Evolutionary conservation across 2,329 filamentous ascomycete species (phyloP), one percentile per base, ranked within the genome.

Genomic region (Rugonectria rugulosa): DNA sequence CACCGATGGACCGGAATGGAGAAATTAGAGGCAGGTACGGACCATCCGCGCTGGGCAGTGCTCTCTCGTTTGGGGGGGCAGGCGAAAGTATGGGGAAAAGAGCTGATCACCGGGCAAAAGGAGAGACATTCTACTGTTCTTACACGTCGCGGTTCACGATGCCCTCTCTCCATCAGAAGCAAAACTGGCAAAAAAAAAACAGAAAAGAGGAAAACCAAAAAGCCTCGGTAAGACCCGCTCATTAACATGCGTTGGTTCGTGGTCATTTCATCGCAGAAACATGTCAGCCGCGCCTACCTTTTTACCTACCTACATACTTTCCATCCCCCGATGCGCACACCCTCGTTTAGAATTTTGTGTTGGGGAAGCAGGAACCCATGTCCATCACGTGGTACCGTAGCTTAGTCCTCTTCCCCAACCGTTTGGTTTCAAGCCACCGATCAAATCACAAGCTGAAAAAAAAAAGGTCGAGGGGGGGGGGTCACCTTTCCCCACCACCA

Each of bases 321-420:
- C 31, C 31, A 14, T 34, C 5, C 31, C 24, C 11, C 6, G n/a
- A 5, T 38, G 32, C 44, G 11, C 32, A 23, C 4, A 34, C 44
- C 27, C 17, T 34, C 34, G 12, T 26, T 27, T 15, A 14, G 15
- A 32, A 32, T 49, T 49, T 49, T 61, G 56, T 50, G 59, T 59
- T 61, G 56, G 59, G 59, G 55, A 53, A 43, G 17, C 20, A 31
- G 26, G 36, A 31, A 53, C 40, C 42, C 54, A 32, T 50, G 38
- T 31, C 44, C 43, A 59, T 61, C 59, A 61, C 59, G 59, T 61
- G 59, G 59, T 32, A 27, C 24, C 20, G 42, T 50, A n/a, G 26
- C 21, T 50, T 54, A 41, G 44, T 36, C 32, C 38, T 38, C 41
- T 40, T 29, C 52, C 58, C 59, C 59, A 61, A 61, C 59, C 56